Evolutionary conservation across 1,284 basidiomycete species (phyloP).

Genomic region (Moesziomyces aphidis): DNA sequence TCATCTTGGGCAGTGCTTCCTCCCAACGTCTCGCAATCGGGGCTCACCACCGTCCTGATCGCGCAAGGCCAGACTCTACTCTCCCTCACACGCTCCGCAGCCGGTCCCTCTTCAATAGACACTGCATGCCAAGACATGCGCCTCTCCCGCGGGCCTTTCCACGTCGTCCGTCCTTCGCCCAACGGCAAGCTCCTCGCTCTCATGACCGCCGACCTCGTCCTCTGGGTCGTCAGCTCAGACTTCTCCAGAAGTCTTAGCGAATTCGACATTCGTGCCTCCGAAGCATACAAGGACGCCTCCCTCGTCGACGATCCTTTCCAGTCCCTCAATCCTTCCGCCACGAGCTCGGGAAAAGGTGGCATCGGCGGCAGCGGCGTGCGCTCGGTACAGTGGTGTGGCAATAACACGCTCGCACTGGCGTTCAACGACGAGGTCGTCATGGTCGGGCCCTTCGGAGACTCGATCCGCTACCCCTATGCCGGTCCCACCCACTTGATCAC

Average conservation of each 20-base stretch:
- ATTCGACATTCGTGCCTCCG: constrained; percentile 71
- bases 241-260: constrained; percentile 90
- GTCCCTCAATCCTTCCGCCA: constrained; percentile 7
- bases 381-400: constrained; percentile 89
- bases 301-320: constrained; percentile 32
- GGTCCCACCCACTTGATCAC: constrained; percentile 82
- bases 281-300: constrained; percentile 44
- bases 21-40: constrained; percentile 31
- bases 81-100: constrained; percentile 41
- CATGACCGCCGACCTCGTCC: constrained; percentile 77
- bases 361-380: constrained; percentile 55
- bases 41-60: constrained; percentile 42
- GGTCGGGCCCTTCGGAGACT: constrained; percentile 91
- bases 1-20: constrained; percentile 49
- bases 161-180: constrained; percentile 85
- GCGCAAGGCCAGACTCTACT: constrained; percentile 37
- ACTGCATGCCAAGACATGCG: constrained; percentile 69
- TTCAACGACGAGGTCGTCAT: constrained; percentile 85
- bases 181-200: constrained; percentile 93
- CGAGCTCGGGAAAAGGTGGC: constrained; percentile 27
- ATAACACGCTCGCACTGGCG: constrained; percentile 89
- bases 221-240: constrained; percentile 94
- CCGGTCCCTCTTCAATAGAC: constrained; percentile 41
- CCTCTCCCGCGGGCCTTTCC: constrained; percentile 88
- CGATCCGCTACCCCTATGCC: constrained; percentile 83